Evolutionary conservation across 352 stramenopile species (phyloP).

Genomic region (Phytophthora pseudosyringae): DNA sequence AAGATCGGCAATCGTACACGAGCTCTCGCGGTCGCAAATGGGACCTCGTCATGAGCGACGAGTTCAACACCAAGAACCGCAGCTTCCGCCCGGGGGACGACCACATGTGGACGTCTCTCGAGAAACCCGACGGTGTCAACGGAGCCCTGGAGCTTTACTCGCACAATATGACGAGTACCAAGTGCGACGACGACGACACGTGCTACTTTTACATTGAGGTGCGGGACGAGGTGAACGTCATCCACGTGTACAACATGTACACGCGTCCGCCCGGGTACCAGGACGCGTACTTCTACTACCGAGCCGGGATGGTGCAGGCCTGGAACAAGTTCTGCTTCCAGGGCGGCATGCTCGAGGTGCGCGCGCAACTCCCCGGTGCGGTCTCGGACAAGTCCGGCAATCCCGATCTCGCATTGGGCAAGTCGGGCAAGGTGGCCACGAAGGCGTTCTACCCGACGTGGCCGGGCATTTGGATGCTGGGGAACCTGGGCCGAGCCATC

Average conservation of each 20-base stretch:
- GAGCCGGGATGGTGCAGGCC: conserved; percentile 85
- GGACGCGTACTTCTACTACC: conserved; percentile 53
- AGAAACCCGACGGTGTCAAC: conserved; percentile 94
- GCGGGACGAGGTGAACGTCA: conserved; percentile 41
- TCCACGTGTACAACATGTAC: conserved; percentile 70
- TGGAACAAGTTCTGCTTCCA: conserved; percentile 97
- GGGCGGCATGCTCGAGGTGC: conserved; percentile 94
- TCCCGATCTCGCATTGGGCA: conserved; percentile 50
- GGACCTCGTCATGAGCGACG: conserved; percentile 92
- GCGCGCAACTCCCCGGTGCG: conserved; percentile 85
- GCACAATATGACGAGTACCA: conserved; percentile 73
- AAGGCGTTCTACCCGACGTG: conserved; percentile 79
- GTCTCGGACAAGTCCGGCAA: conserved; percentile 55
- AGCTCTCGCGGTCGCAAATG: conserved; percentile 55
- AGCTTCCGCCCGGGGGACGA: conserved; percentile 93
- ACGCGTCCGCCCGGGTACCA: conserved; percentile 52
- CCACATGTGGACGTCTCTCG: conserved; percentile 94
- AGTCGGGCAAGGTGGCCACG: conserved; percentile 56
- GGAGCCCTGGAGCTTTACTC: conserved; percentile 92
- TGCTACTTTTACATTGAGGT: conserved; percentile 60
- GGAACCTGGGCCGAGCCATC: conserved; percentile 95
- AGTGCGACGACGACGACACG: conserved; percentile 55
- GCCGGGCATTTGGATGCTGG: conserved; percentile 97
- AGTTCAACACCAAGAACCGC: conserved; percentile 93
- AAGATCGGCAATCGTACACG: conserved; percentile 41